Evolutionary conservation across 2,329 filamentous ascomycete genomes (phyloP), one percentile per base, ranked within the genome.

Genomic region (Fusarium circinatum): DNA sequence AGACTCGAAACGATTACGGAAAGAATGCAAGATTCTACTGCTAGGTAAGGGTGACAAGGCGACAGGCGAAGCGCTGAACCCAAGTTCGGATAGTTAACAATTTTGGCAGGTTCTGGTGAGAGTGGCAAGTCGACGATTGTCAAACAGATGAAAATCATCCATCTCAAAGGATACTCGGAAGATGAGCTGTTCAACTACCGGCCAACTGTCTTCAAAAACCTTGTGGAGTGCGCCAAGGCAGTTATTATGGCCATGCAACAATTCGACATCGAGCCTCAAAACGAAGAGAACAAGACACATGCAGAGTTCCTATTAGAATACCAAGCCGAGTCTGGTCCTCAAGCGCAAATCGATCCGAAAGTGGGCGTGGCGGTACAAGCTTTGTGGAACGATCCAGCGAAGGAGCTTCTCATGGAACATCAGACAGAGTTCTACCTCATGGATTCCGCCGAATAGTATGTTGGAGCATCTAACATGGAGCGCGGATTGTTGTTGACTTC

Each of bases 81-180:
- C 30, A 58, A 44, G 51, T 30, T 30, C 44, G 44, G 24, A 41
- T 69, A 36, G 65, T 77, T 79, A 55, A 79, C 70, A 26, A n/a
- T 45, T 17, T 39, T 63, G 38, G 75, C 82, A 98, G 96, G 96
- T 75, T 98, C 96, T 75, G 96, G 96, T 75, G 96, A 99, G 86
- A 98, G 96, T 84, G 96, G 96, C 77, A 99, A 99, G 85, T 98
- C 96, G 66, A 99, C 96, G 15, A 98, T 99, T 79, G 96, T 99
- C 77, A 99, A 99, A 85, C 96, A 99, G 88, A 99, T 99, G 96
- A 99, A 98, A 85, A 99, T 99, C 78, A 98, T 99, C 80, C 96
- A 99, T 81, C 93, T 98, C 79, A 98, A 98, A 85, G 96, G 96
- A 70, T 99, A 99, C 84, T 95, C 94, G 17, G 91, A 94, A 76